Percentiles rank a stretch among this genome's conserved stretches.
Conservation (phyloP, 331 rosid genomes). For the Quercus phellos region DNA sequence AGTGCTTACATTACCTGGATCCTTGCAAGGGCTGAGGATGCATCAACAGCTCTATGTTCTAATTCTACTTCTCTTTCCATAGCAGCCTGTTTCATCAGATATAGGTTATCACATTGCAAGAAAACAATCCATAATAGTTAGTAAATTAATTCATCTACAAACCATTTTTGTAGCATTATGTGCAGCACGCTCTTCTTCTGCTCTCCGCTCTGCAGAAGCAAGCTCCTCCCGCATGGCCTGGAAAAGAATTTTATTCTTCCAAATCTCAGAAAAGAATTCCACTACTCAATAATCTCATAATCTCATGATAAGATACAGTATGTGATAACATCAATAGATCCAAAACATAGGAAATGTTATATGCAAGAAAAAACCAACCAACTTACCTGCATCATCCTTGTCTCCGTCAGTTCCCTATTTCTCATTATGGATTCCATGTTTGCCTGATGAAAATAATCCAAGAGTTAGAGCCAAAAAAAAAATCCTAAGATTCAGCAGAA, state of each 20-base stretch:
- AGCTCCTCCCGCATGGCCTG: slow-evolving; percentile 96
- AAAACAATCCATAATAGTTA: slow-evolving; percentile 14
- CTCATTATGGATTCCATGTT: slow-evolving; percentile 93
- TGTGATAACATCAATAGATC: not conserved
- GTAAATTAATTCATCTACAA: slow-evolving; percentile 5
- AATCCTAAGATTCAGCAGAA: slow-evolving; percentile 14
- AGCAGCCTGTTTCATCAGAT: slow-evolving; percentile 60
- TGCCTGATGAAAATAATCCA: slow-evolving; percentile 47
- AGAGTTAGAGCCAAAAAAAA: not conserved
- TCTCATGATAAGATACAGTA: slow-evolving; percentile 4
- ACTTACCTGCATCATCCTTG: slow-evolving; percentile 98
- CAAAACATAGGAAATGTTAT: slow-evolving; percentile 13
- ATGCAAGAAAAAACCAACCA: slow-evolving; percentile 24
- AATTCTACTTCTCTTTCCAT: slow-evolving; percentile 98
- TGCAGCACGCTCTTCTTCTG: slow-evolving; percentile 92
- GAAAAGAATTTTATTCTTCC: slow-evolving; percentile 6
- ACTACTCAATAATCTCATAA: not conserved
- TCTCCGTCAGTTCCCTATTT: slow-evolving; percentile 84
- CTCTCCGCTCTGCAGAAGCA: slow-evolving; percentile 88
- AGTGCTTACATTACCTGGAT: slow-evolving; percentile 70
- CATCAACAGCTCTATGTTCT: slow-evolving; percentile 93
- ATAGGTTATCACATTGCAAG: slow-evolving; percentile 16
- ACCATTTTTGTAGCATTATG: slow-evolving; percentile 95
- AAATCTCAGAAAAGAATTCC: not conserved
- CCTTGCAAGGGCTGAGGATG: slow-evolving; percentile 92